Percentiles rank a stretch among this genome's conserved stretches.
These are phyloP conservation scores for Rhizomucor miehei DNA, from an alignment of 371 early-diverging fungal genomes.

Conservation along the genomic window DNA sequence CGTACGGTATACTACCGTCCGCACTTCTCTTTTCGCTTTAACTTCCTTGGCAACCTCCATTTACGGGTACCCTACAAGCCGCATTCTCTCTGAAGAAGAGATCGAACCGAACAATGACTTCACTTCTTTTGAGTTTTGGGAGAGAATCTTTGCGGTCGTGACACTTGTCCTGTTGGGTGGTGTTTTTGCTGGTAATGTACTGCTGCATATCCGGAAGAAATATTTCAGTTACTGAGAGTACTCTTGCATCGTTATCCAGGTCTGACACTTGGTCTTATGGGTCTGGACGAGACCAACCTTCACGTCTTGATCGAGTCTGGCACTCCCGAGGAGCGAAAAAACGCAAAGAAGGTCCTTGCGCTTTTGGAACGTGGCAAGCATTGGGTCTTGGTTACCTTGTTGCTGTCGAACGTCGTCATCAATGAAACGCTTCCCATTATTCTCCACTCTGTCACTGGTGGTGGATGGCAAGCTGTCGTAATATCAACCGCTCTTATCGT, in stretches of 20 bases:
- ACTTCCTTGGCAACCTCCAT: conserved; percentile 8
- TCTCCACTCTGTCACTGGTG: conserved; percentile 76
- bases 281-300: conserved; percentile 67
- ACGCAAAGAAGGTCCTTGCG: conserved; percentile 68
- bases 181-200: conserved; percentile 54
- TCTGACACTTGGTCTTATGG: conserved; percentile 85
- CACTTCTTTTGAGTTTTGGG: conserved; percentile 7
- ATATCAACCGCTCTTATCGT: conserved; percentile 87
- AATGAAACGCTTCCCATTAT: conserved; percentile 96
- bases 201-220: neutral
- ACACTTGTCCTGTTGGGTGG: conserved; percentile 58
- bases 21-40: conserved; percentile 8
- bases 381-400: conserved; percentile 85
- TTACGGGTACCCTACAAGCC: conserved; percentile 15
- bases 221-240: too few species aligned
- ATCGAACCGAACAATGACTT: conserved; percentile 5
- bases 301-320: conserved; percentile 75
- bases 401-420: conserved; percentile 89
- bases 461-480: conserved; percentile 84
- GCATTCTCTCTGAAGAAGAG: conserved; percentile 10
- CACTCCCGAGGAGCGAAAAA: conserved; percentile 54
- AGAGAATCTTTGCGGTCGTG: conserved; percentile 27
- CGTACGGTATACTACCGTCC: conserved; percentile 8
- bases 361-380: conserved; percentile 75
- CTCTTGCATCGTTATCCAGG: conserved; percentile 54